phyloP scores from a whole-genome alignment of 192 early-diverging fungal species.

The Backusella tuberculispora region DNA sequence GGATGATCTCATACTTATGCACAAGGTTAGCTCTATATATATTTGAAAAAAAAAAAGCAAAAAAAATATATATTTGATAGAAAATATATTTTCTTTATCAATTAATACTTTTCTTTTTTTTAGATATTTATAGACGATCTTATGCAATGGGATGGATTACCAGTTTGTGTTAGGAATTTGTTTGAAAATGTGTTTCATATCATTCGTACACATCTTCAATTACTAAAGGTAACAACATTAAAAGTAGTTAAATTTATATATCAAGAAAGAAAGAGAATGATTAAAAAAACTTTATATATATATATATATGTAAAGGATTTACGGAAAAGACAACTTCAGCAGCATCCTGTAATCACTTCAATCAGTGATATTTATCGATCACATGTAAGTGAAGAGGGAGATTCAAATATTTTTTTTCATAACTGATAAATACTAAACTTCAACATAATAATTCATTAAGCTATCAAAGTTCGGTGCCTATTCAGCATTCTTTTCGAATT shows the following conservation, averaged over 20 bases:
- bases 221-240: slow-evolving; percentile 8
- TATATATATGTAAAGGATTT: slow-evolving; percentile 1
- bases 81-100: not conserved
- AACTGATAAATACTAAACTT: not conserved
- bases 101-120: not conserved
- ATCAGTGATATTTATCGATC: slow-evolving; percentile 8
- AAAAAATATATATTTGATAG: not conserved
- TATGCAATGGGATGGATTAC: slow-evolving; percentile 9
- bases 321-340: not conserved
- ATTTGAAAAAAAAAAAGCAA: not conserved
- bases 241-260: not conserved
- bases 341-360: slow-evolving; percentile 4
- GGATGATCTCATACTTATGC: slow-evolving; percentile 11
- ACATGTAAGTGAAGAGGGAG: not conserved
- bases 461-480: not conserved
- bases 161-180: not conserved
- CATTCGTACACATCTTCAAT: not conserved
- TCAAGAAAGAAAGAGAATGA: not conserved
- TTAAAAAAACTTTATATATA: not conserved
- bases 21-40: not conserved
- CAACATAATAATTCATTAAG: not conserved
- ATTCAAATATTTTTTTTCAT: not conserved
- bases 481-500: slow-evolving; percentile 17
- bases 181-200: slow-evolving; percentile 15
- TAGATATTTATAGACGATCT: slow-evolving; percentile 19